Evolutionary conservation across 139 green algal genomes (phyloP), one percentile per base, ranked within the genome.

Genomic region (Trebouxia sp.): DNA sequence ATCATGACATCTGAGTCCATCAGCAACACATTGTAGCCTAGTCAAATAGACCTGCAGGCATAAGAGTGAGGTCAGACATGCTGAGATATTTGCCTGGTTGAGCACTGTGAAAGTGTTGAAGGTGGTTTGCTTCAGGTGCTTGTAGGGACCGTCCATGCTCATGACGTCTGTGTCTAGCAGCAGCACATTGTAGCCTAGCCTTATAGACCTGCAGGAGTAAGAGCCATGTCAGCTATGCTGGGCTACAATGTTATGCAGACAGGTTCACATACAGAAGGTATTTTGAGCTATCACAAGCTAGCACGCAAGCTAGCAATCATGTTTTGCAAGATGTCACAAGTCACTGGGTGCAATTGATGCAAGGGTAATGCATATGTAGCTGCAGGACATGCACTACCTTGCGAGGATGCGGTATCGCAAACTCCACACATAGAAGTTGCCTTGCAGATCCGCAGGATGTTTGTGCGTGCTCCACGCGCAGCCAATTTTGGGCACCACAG

Each of bases 11-110:
- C 62, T 1, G n/a, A 45, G 35, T 72, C 62, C 62, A 72, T 22
- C 62, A 72, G 42, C 62, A 72, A n/a, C 32, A 72, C 62, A 72
- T 72, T 72, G 62, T 72, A 72, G 32, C 62, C 62, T 43, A 72
- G 62, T 22, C 62, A 11, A 3, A 72, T 43, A 24, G 62, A 72
- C 62, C 62, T 72, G 62, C 56, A 67, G 47, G 2, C 47, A 53
- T 53, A 14, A 53, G 47, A n/a, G n/a, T n/a, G n/a, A n/a, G n/a
- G n/a, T n/a, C n/a, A n/a, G n/a, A n/a, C n/a, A n/a, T n/a, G n/a
- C n/a, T n/a, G n/a, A n/a, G n/a, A n/a, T n/a, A n/a, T n/a, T n/a
- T n/a, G 62, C 62, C 7, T 72, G 62, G 11, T 72, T 72, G 1
- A 72, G 35, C 0, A 72, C 62, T 72, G 32, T 72, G 32, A 72